phyloP scores from a whole-genome alignment of 1,284 basidiomycete genomes.

The Moesziomyces sp. region DNA sequence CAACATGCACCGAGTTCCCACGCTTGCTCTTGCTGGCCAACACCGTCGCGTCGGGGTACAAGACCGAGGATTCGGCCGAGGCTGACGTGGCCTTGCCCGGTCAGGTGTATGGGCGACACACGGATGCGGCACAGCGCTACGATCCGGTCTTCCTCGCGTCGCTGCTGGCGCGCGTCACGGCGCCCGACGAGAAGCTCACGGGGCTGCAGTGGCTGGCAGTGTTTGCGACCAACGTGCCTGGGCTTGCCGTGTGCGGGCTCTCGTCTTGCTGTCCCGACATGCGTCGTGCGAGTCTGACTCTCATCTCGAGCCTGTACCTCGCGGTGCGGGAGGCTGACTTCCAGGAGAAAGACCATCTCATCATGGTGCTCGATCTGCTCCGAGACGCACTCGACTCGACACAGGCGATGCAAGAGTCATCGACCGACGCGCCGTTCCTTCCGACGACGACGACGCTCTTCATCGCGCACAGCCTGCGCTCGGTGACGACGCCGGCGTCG shows the following conservation, averaged over 20 bases:
- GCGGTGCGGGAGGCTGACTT: conserved; percentile 74
- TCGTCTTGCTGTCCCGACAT: conserved; percentile 76
- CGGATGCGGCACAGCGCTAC: conserved; percentile 70
- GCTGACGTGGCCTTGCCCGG: conserved; percentile 8
- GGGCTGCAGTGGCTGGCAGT: conserved; percentile 84
- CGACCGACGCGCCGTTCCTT: conserved; percentile 68
- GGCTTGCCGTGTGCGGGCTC: conserved; percentile 79
- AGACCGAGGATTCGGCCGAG: neutral
- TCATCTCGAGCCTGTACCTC: conserved; percentile 69
- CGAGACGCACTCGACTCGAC: conserved; percentile 40
- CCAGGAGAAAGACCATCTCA: conserved; percentile 81
- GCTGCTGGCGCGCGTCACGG: conserved; percentile 76
- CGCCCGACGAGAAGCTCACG: conserved; percentile 72
- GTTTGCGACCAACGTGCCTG: conserved; percentile 81
- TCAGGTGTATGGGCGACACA: conserved; percentile 36
- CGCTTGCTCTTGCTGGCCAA: conserved; percentile 44
- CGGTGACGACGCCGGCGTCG: conserved; percentile 80
- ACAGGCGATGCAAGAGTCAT: conserved; percentile 15
- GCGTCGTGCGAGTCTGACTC: conserved; percentile 71
- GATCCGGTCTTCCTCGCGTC: conserved; percentile 84
- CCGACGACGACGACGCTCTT: conserved; percentile 83
- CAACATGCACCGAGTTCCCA: conserved; percentile 80
- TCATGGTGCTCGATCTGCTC: conserved; percentile 80
- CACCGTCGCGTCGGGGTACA: conserved; percentile 27
- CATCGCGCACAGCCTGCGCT: conserved; percentile 80